phyloP scores from a whole-genome alignment of 1,284 basidiomycete species.

The Boletus sp. region DNA sequence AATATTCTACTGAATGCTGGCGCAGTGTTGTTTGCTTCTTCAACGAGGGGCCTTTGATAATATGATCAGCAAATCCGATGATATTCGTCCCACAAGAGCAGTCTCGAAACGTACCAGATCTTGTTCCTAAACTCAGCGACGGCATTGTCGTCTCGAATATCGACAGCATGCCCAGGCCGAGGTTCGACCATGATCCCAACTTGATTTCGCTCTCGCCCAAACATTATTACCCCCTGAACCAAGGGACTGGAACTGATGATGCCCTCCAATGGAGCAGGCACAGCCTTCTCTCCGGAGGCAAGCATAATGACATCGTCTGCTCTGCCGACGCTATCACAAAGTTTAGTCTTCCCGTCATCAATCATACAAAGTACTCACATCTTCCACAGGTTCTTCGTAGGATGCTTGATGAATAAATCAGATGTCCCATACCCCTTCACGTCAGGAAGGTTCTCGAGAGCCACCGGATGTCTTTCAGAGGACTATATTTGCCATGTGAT shows the following conservation, averaged over 20 bases:
- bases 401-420: slow-evolving; percentile 29
- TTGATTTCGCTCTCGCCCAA: slow-evolving; percentile 29
- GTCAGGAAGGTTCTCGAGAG: slow-evolving; percentile 32
- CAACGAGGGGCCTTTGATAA: slow-evolving; percentile 17
- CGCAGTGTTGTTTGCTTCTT: slow-evolving; percentile 22
- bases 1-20: slow-evolving; percentile 29
- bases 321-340: slow-evolving; percentile 16
- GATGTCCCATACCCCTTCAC: slow-evolving; percentile 29
- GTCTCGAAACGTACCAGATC: slow-evolving; percentile 5
- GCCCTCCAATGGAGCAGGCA: slow-evolving; percentile 29
- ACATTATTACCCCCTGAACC: slow-evolving; percentile 19
- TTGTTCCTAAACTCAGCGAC: slow-evolving; percentile 1
- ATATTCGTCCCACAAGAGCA: neutral
- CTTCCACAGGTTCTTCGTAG: slow-evolving; percentile 31
- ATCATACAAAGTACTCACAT: slow-evolving; percentile 16
- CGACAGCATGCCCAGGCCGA: slow-evolving; percentile 11
- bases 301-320: slow-evolving; percentile 27
- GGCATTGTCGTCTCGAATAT: slow-evolving; percentile 14
- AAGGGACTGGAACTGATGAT: slow-evolving; percentile 26
- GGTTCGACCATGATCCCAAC: slow-evolving; percentile 41
- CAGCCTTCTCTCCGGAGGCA: slow-evolving; percentile 29
- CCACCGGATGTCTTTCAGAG: neutral
- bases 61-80: neutral
- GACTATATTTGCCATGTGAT: neutral
- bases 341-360: neutral